Percentiles rank a stretch among this genome's conserved stretches.
Conservation (phyloP, 805 yeast species). For the Wickerhamiella sergipiensis region DNA sequence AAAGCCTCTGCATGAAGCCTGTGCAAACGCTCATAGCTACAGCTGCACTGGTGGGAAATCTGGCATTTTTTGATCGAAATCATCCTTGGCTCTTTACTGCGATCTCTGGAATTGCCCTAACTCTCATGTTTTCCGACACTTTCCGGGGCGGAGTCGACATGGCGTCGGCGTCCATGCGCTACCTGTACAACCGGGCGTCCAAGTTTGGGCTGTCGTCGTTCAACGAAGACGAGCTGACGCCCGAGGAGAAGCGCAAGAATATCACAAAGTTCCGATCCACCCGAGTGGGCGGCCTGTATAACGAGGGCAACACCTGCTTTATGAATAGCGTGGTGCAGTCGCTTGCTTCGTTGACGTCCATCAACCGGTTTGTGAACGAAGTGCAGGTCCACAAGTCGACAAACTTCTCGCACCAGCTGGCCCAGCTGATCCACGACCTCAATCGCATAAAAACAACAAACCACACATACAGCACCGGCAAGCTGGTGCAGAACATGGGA, state of each 20-base stretch:
- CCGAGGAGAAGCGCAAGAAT: conserved; percentile 14
- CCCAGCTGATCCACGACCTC: conserved; percentile 16
- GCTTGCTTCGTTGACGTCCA: conserved; percentile 56
- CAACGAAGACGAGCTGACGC: conserved; percentile 17
- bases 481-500: conserved; percentile 14
- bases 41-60: not conserved
- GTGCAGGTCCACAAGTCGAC: conserved; percentile 19
- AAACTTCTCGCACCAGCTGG: conserved; percentile 16
- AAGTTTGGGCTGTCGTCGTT: conserved; percentile 16
- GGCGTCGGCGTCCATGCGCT: conserved; percentile 20
- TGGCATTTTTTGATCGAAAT: not conserved
- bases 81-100: conserved; percentile 1
- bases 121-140: conserved; percentile 22
- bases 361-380: conserved; percentile 41
- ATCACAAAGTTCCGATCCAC: conserved; percentile 16
- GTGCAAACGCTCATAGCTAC: not conserved
- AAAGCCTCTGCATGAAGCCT: not conserved
- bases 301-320: conserved; percentile 90
- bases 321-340: conserved; percentile 85
- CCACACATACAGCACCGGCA: conserved; percentile 21
- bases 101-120: conserved; percentile 4
- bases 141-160: conserved; percentile 23
- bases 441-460: conserved; percentile 19
- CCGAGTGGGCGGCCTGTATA: conserved; percentile 69
- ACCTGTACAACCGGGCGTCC: conserved; percentile 19